Base-by-base conservation (phyloP, 169 alveolate genomes). In the Cyclospora cayetanensis region DNA sequence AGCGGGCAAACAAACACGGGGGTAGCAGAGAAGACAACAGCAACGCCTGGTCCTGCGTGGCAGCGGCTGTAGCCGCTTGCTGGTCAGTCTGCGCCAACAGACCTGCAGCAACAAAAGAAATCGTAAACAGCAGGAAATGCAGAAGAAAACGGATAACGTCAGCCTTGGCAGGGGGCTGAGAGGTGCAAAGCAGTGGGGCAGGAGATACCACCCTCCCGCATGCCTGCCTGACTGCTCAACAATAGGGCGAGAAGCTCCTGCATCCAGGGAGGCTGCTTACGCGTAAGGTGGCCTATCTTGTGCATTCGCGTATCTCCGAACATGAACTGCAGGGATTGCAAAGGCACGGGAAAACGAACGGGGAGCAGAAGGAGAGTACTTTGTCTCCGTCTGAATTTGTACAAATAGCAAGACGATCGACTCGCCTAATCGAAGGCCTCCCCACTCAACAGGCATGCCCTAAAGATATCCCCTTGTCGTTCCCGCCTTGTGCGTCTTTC, bases 231-330 rank as follows among this genome's bases (percentile, higher is more conserved):
- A n/a, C n/a, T n/a, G n/a, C n/a, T n/a, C n/a, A n/a, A n/a, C n/a
- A n/a, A n/a, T n/a, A n/a, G n/a, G n/a, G n/a, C n/a, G n/a, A n/a
- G n/a, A n/a, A n/a, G n/a, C n/a, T n/a, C n/a, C n/a, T n/a, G n/a
- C n/a, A n/a, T n/a, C n/a, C n/a, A n/a, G n/a, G n/a, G n/a, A n/a
- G n/a, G n/a, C n/a, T n/a, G 42, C 77, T 3, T 65, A 65, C 77
- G 77, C 41, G 39, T 9, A 2, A 65, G 77, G 29, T 65, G 18
- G 43, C 27, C 7, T 35, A 65, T 29, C 29, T 65, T 65, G 77
- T 65, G 77, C 77, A 65, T 22, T 20, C 77, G 77, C 41, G 77
- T 25, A 41, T 65, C 77, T 65, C 77, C 77, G 34, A 18, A 65
- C 1, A 65, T 65, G 42, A 65, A 65, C 77, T 65, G 77, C 2